Conservation (phyloP, 345 rosid genomes). For the Abelmoschus esculentus region DNA sequence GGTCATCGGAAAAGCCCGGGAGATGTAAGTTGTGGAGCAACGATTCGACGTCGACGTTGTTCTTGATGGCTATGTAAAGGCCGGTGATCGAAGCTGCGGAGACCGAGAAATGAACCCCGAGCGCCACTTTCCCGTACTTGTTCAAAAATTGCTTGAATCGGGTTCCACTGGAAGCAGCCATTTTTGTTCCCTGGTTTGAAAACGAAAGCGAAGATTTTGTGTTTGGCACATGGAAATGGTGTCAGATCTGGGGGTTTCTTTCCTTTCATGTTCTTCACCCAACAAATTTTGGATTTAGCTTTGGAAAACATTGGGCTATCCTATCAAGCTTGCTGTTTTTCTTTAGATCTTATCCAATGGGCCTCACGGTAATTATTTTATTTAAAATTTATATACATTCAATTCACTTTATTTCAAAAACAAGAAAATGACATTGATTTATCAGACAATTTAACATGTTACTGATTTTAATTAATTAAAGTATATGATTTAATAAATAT, state of each 20-base stretch:
- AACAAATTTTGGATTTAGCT: not conserved
- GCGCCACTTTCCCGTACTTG: constrained; percentile 82
- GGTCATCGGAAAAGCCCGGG: constrained; percentile 41
- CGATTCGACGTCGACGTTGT: constrained; percentile 82
- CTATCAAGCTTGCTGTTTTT: not conserved
- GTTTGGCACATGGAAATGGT: not conserved
- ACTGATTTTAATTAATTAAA: no score
- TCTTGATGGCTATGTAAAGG: constrained; percentile 73
- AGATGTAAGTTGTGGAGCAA: constrained; percentile 50
- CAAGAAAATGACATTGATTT: no score
- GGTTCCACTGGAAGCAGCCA: constrained; percentile 8
- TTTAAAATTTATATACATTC: no score
- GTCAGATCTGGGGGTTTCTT: not conserved
- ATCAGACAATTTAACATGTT: no score
- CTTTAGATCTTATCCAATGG: not conserved
- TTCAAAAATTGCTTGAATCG: constrained; percentile 65
- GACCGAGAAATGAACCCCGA: constrained; percentile 75
- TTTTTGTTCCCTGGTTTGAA: not conserved
- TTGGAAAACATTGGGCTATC: not conserved
- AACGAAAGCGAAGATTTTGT: no score
- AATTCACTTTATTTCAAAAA: no score
- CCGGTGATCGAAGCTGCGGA: constrained; percentile 68
- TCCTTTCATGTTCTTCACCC: not conserved
- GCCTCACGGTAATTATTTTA: not conserved
- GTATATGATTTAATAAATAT: no score